Base-by-base conservation (phyloP, 306 rosid species). In the Trifolium dubium region DNA sequence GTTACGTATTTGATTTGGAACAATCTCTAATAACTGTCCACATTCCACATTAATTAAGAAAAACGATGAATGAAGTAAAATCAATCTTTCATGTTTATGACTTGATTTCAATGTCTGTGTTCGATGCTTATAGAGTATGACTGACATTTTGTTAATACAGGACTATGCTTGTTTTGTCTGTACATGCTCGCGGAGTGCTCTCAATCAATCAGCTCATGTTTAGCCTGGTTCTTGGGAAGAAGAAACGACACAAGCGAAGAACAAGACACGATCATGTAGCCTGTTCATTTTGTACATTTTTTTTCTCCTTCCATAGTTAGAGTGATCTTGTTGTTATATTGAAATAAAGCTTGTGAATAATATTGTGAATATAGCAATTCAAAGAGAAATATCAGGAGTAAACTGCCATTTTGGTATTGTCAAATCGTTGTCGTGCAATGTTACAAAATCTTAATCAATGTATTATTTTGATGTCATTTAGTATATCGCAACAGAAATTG, bases 131-230 rank as follows among this genome's bases (percentile, higher is more conserved):
- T 55, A 10, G 63, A 13, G 32, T 59, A 35, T 63, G 17, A 49
- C 73, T 55, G 9, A 39, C 17, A 59, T 67, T 61, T 15, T 73
- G 67, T 63, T 79, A 56, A 18, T 41, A 4, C 91, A 94, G 97
- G 96, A 61, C 73, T 94, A n/a, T 91, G 96, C 88, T 75, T 94
- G 73, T 89, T 91, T 78, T 94, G 97, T 74, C 82, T 94, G 18
- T 87, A 88, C 88, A 84, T 87, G 91, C 46, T 94, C 5, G 88
- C 77, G 6, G 90, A 88, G 76, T 82, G 80, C 82, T 83, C 89
- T 75, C 82, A 81, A 70, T 64, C 88, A 17, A 62, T 88, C 69
- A 78, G 86, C 56, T 77, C 84, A 34, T 81, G 67, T 65, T 40
- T 86, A 46, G 75, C 88, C 72, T 84, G 85, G 69, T 56, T 88